Evolutionary conservation across 2,329 filamentous ascomycete genomes (phyloP).

Genomic region (Hymenoscyphus salicellus): DNA sequence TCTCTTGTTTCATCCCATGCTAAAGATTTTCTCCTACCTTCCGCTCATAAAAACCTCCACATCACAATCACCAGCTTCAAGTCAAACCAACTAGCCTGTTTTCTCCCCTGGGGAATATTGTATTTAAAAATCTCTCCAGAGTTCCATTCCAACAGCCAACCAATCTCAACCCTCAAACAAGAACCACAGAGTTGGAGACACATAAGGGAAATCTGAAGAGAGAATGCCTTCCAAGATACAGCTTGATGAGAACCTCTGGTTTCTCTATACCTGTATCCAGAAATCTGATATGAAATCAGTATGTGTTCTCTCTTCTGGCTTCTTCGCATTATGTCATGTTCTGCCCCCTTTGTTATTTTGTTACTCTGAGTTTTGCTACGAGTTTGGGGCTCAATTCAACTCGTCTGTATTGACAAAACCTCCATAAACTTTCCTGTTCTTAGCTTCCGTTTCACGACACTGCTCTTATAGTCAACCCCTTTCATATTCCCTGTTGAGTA

Average conservation of each 20-base stretch:
- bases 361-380: not conserved
- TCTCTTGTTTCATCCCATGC: conserved; percentile 1
- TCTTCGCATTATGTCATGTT: not conserved
- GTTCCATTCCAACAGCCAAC: not conserved
- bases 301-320: conserved; percentile 22
- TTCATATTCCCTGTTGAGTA: too few species aligned
- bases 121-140: too few species aligned
- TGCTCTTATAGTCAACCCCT: too few species aligned
- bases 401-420: too few species aligned
- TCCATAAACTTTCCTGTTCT: too few species aligned
- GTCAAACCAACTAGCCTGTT: not conserved
- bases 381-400: too few species aligned
- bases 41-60: not conserved
- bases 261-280: conserved; percentile 43
- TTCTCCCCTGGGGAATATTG: too few species aligned
- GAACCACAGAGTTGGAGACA: not conserved
- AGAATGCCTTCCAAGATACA: conserved; percentile 40
- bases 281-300: conserved; percentile 40
- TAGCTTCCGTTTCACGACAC: too few species aligned
- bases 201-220: not conserved
- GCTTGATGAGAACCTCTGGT: conserved; percentile 40
- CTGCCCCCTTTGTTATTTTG: not conserved
- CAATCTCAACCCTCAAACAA: not conserved
- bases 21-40: not conserved
- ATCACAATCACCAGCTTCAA: not conserved